Evolutionary conservation across 169 alveolate species (phyloP).

Genomic region (Plasmodium vivax): DNA sequence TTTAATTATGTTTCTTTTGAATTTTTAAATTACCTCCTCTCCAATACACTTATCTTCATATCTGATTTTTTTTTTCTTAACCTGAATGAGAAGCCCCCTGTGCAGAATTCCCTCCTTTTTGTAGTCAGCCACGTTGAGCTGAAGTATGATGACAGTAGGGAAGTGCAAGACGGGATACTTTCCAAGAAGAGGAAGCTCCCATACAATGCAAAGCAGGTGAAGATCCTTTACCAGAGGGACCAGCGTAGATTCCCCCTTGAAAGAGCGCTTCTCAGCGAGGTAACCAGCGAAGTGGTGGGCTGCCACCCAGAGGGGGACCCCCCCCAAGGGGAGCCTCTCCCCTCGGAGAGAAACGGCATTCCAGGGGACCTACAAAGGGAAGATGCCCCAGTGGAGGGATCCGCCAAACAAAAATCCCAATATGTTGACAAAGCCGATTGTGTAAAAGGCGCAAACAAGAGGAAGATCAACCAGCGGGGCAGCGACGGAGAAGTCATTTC

Average conservation of each 20-base stretch:
- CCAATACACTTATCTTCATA: conserved; percentile 67
- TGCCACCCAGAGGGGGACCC: not conserved
- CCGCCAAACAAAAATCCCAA: not conserved
- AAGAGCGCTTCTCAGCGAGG: not conserved
- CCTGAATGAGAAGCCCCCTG: not conserved
- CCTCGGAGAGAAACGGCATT: not conserved
- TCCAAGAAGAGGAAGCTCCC: conserved; percentile 27
- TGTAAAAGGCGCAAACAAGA: not conserved
- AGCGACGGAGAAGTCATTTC: not conserved
- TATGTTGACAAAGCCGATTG: not conserved
- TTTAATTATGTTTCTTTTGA: conserved; percentile 68
- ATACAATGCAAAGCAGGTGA: conserved; percentile 28
- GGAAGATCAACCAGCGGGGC: not conserved
- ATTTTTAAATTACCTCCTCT: conserved; percentile 58
- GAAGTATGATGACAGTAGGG: conserved; percentile 13
- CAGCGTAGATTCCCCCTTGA: not conserved
- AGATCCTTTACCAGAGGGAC: conserved; percentile 13
- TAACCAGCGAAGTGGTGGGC: not conserved
- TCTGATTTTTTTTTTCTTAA: conserved; percentile 47
- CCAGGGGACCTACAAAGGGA: not conserved
- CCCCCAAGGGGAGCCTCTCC: not conserved
- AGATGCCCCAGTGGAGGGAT: not conserved
- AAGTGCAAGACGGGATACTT: conserved; percentile 9
- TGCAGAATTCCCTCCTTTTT: conserved; percentile 31
- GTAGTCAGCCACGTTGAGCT: conserved; percentile 21